Percentiles rank a stretch among this genome's conserved stretches.
phyloP scores from a whole-genome alignment of 495 filamentous ascomycete genomes.

The Podospora sp. region DNA sequence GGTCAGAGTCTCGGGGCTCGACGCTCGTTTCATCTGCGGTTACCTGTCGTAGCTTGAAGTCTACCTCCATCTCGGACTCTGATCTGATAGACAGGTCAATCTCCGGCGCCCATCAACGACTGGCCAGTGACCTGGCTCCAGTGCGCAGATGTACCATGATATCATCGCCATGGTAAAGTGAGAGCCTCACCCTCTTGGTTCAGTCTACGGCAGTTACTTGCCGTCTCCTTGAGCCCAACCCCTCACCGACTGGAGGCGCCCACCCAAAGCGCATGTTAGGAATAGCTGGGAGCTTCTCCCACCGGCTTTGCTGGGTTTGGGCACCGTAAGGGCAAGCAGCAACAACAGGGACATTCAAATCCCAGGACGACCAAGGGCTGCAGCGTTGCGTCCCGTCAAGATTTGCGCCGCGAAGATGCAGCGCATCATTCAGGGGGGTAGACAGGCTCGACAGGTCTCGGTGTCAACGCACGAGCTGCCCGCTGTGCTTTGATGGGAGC shows the following conservation, averaged over 20 bases:
- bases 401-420: slow-evolving; percentile 5
- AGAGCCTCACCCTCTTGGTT: not conserved
- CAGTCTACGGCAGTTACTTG: not conserved
- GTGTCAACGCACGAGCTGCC: slow-evolving; percentile 6
- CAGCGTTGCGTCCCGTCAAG: slow-evolving; percentile 16
- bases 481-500: slow-evolving; percentile 10
- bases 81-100: slow-evolving; percentile 1
- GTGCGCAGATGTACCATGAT: slow-evolving; percentile 15
- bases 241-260: not conserved
- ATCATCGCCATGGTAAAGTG: slow-evolving; percentile 5
- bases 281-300: too few relatives aligned
- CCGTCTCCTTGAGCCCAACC: not conserved
- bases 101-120: not conserved
- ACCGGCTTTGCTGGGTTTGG: not conserved
- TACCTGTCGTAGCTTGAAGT: not conserved
- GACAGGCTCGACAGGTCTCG: not conserved
- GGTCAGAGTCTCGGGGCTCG: not conserved
- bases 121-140: not conserved
- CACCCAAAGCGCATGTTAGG: too few relatives aligned
- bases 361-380: slow-evolving; percentile 2
- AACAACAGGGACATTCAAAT: not conserved
- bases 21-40: not conserved
- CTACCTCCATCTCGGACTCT: slow-evolving; percentile 6
- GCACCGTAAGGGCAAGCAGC: too few relatives aligned
- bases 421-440: slow-evolving; percentile 6